Conservation (phyloP, 805 yeast genomes). For the Spathaspora sp. region DNA sequence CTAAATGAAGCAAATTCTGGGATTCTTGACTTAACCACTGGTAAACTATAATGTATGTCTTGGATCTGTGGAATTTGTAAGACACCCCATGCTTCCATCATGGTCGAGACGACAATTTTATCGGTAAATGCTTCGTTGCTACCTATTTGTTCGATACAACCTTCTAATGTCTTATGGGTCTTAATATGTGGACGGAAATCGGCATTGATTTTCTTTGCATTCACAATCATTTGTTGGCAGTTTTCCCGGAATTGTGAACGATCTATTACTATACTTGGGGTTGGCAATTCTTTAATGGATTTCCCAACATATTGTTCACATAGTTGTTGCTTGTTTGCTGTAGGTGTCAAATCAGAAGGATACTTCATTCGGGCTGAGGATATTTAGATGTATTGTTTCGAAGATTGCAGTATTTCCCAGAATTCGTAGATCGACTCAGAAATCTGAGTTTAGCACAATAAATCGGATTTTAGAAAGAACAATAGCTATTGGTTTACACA, state of each 20-base stretch:
- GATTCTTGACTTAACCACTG: slow-evolving; percentile 44
- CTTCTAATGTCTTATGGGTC: slow-evolving; percentile 69
- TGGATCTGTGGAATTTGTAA: slow-evolving; percentile 32
- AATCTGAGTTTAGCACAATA: no score
- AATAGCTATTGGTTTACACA: no score
- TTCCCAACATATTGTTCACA: slow-evolving; percentile 43
- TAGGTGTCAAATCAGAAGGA: slow-evolving; percentile 25
- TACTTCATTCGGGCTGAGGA: neutral
- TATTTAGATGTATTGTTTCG: neutral
- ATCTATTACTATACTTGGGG: slow-evolving; percentile 57
- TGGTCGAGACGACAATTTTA: slow-evolving; percentile 63
- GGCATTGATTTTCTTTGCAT: slow-evolving; percentile 35
- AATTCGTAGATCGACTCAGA: neutral
- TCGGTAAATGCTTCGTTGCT: slow-evolving; percentile 33
- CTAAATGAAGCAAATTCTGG: slow-evolving; percentile 45
- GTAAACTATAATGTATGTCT: slow-evolving; percentile 37
- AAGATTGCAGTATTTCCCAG: neutral
- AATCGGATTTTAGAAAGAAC: no score
- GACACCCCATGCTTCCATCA: slow-evolving; percentile 61
- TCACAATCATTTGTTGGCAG: slow-evolving; percentile 46
- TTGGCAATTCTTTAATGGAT: slow-evolving; percentile 45
- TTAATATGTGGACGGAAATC: slow-evolving; percentile 70
- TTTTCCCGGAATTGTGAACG: slow-evolving; percentile 37
- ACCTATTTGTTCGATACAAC: slow-evolving; percentile 50
- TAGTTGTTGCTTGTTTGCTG: slow-evolving; percentile 27